Base-by-base conservation (phyloP, 2,329 filamentous ascomycete species). In the Aureobasidium mangrovei region DNA sequence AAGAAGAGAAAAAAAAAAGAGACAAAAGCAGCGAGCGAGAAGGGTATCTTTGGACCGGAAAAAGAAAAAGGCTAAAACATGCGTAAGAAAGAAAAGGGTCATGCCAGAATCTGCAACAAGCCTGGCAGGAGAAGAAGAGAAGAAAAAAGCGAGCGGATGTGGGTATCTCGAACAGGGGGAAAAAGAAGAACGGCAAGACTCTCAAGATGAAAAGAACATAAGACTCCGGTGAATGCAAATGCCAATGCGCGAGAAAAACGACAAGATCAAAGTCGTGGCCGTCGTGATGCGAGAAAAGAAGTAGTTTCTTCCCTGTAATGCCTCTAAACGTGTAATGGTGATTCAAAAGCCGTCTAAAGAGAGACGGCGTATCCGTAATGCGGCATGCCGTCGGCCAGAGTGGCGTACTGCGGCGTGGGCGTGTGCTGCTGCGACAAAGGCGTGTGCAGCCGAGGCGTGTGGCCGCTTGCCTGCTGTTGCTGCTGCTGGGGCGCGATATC, bases 401-500 rank as follows among this genome's bases (percentile, higher is more conserved):
- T 55, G 35, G 29, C 53, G 9, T 42, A 49, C 9, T 36, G 18
- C 4, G 33, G 42, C 12, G 53, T 55, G 9, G 53, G 53, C 7
- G 44, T 44, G 27, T 45, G 42, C 29, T 43, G 44, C 27, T 40
- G 46, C 8, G 43, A 48, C n/a, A 36, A 45, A 36, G 61, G 27
- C 58, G 61, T 42, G 58, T 62, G 42, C 31, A 38, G 43, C 45
- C 46, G 54, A 61, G 49, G 52, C 6, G 47, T 52, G 26, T 52
- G 47, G 24, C 47, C 47, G 9, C 35, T 40, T 24, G 28, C 26
- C 24, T 27, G n/a, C 7, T 44, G 41, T 12, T 44, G 33, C 58
- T 58, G 40, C 33, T 48, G 36, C 56, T 57, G 38, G 56, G 65
- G 61, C 56, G 69, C 63, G 46, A 75, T 64, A 57, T 78, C 75